Conservation (phyloP, 179 eudicot species). For the Camellia oleifera region DNA sequence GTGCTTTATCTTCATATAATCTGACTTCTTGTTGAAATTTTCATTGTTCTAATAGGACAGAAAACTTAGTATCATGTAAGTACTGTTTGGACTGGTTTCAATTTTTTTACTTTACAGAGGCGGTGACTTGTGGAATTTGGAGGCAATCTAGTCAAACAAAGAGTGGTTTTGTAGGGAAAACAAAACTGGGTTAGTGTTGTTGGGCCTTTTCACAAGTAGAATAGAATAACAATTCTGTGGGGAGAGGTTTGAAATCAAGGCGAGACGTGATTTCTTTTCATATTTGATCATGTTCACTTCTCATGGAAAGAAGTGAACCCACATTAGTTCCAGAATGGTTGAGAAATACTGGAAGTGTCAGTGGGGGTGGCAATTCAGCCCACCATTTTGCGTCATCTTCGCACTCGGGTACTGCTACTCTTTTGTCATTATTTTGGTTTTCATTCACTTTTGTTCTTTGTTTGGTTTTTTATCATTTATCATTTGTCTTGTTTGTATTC, state of each 20-base stretch:
- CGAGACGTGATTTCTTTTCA: constrained; percentile 10
- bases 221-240: too few species aligned
- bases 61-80: not conserved
- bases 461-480: not conserved
- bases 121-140: not conserved
- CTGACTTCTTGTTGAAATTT: not conserved
- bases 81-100: too few species aligned
- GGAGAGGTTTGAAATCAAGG: constrained; percentile 7
- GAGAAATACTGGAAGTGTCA: constrained; percentile 58
- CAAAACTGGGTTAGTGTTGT: not conserved
- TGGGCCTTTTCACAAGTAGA: too few species aligned
- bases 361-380: constrained; percentile 52
- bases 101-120: too few species aligned
- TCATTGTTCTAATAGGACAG: too few species aligned
- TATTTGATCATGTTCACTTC: constrained; percentile 33
- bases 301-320: constrained; percentile 95
- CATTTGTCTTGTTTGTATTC: constrained; percentile 8
- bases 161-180: constrained; percentile 2
- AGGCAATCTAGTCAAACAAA: not conserved
- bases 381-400: constrained; percentile 44
- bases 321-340: constrained; percentile 95
- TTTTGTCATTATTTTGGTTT: not conserved
- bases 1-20: not conserved
- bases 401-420: constrained; percentile 38
- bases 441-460: not conserved